Conservation (phyloP, 106 monocot genomes). For the Dendrobium catenatum region DNA sequence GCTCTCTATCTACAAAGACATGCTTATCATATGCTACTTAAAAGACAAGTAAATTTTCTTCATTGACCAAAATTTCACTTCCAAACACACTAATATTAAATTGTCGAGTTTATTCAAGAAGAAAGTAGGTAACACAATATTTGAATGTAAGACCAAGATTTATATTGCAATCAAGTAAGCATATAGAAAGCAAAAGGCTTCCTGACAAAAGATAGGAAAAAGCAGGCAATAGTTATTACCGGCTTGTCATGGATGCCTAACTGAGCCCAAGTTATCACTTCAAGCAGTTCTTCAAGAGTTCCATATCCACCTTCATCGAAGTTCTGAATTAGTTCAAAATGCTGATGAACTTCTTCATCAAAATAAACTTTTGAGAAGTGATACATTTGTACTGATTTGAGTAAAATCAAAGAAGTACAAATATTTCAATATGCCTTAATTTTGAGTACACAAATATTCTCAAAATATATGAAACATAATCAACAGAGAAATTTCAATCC, state of each 20-base stretch:
- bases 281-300: constrained; percentile 51
- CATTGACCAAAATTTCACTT: neutral
- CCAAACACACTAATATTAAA: neutral
- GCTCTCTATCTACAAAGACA: too few species aligned
- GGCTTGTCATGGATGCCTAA: constrained; percentile 43
- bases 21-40: neutral
- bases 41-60: neutral
- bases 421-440: too few species aligned
- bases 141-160: neutral
- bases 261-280: constrained; percentile 50
- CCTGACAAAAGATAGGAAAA: neutral
- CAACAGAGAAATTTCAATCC: too few species aligned
- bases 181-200: neutral
- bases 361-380: neutral
- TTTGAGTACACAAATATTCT: too few species aligned
- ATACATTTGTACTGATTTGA: too few species aligned
- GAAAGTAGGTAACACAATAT: neutral
- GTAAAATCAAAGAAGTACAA: too few species aligned
- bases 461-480: too few species aligned
- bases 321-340: neutral
- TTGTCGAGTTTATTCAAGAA: neutral
- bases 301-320: constrained; percentile 45
- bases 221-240: constrained; percentile 9
- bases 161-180: neutral
- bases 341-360: neutral